A percentile compares a stretch with the other conserved stretches of the same genome.
These are phyloP conservation scores for Penicillium psychrosexuale DNA, from an alignment of 2,329 filamentous ascomycete species.

Conservation along the genomic window DNA sequence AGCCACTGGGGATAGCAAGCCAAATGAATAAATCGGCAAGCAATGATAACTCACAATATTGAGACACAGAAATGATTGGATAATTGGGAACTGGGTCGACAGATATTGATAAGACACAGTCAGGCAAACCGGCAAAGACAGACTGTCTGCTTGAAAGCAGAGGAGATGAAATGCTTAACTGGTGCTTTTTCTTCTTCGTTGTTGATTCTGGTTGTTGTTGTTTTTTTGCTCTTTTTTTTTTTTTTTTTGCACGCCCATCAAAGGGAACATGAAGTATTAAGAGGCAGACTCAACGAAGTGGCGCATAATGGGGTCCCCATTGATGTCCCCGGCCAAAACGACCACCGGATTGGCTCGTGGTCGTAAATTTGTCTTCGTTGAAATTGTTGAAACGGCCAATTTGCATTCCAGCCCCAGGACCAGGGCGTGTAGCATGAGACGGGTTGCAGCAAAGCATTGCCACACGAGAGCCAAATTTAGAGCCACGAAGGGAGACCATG, in stretches of 20 bases:
- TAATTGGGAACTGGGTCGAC: neutral
- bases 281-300: conserved; percentile 32
- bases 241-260: neutral
- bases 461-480: conserved; percentile 96
- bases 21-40: conserved; percentile 20
- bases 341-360: conserved; percentile 39
- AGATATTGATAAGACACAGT: neutral
- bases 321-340: conserved; percentile 38
- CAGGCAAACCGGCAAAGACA: neutral
- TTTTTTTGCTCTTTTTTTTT: neutral
- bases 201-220: neutral
- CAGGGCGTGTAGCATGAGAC: conserved; percentile 80
- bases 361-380: conserved; percentile 37
- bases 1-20: conserved; percentile 12
- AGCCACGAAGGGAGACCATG: conserved; percentile 97
- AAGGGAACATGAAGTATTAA: neutral
- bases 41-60: conserved; percentile 12
- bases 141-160: neutral
- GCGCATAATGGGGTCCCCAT: conserved; percentile 38
- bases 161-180: neutral
- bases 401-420: conserved; percentile 70
- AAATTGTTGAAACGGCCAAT: conserved; percentile 59
- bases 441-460: conserved; percentile 99
- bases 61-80: conserved; percentile 4
- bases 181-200: neutral